These are phyloP conservation scores for Onygenales sp. DNA, from an alignment of 2,329 filamentous ascomycete genomes.

Conservation along the genomic window DNA sequence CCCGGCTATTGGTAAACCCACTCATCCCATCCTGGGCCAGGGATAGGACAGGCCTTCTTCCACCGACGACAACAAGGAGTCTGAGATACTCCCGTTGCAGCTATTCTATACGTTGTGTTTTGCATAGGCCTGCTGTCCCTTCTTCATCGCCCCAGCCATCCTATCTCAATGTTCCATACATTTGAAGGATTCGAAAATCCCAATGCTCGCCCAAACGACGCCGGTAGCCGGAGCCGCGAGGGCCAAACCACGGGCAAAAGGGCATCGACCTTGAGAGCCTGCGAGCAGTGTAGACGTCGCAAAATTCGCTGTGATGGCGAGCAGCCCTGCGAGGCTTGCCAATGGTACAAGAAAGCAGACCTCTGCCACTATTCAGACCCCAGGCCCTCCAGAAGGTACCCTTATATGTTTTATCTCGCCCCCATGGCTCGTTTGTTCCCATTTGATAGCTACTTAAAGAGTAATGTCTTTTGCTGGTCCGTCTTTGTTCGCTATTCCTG, in stretches of 20 bases:
- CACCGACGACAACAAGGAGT: neutral
- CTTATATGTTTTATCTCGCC: constrained; percentile 8
- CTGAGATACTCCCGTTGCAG: neutral
- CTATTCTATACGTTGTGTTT: neutral
- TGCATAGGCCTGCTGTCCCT: neutral
- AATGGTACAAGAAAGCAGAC: constrained; percentile 71
- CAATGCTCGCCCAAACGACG: constrained; percentile 16
- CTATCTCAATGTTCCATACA: constrained; percentile 30
- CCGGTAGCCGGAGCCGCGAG: constrained; percentile 21
- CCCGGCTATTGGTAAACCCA: neutral
- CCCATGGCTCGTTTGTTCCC: constrained; percentile 5
- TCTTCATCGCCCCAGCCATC: neutral
- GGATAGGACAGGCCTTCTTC: neutral
- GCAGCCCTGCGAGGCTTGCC: constrained; percentile 72
- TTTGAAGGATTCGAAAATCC: constrained; percentile 34
- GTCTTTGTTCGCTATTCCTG: no score
- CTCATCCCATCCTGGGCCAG: neutral
- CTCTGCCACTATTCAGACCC: constrained; percentile 75
- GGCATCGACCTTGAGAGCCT: constrained; percentile 43
- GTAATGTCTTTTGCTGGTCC: neutral
- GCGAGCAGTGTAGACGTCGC: constrained; percentile 66
- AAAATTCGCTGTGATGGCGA: constrained; percentile 79
- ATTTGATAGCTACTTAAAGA: constrained; percentile 8
- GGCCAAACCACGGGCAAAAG: constrained; percentile 26
- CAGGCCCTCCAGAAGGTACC: constrained; percentile 67